phyloP scores from a whole-genome alignment of 345 rosid genomes.

The Heritiera fomes region DNA sequence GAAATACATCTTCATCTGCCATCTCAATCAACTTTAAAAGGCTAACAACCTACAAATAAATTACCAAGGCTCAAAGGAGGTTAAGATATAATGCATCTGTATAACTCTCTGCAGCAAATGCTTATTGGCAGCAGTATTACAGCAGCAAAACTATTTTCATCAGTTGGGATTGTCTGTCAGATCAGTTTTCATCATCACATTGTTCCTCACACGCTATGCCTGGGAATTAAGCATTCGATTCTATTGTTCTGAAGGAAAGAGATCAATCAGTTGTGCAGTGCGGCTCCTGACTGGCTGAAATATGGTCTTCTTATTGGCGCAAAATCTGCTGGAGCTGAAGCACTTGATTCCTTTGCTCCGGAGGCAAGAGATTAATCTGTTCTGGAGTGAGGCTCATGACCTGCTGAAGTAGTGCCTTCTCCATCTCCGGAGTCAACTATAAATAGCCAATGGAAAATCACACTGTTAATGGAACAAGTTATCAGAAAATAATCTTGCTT shows the following conservation, averaged over 20 bases:
- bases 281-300: conserved; percentile 93
- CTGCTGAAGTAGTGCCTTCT: conserved; percentile 94
- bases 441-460: conserved; percentile 8
- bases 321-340: conserved; percentile 94
- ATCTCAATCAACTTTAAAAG: not conserved
- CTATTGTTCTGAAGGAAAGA: conserved; percentile 74
- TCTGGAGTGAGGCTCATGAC: conserved; percentile 98
- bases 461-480: not conserved
- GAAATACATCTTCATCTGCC: not conserved
- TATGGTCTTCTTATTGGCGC: conserved; percentile 80
- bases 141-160: not conserved
- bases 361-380: conserved; percentile 82
- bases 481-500: not conserved
- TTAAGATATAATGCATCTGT: not conserved
- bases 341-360: conserved; percentile 90
- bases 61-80: not conserved
- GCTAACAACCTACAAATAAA: not conserved
- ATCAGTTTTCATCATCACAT: not conserved
- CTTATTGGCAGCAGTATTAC: not conserved
- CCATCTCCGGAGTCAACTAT: conserved; percentile 92
- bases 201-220: not conserved
- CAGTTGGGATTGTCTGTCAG: not conserved
- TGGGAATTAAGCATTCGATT: conserved; percentile 57
- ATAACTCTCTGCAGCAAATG: not conserved
- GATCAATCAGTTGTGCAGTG: conserved; percentile 76